Base-by-base conservation (phyloP, 495 filamentous ascomycete genomes). In the Aspergillus panamensis region DNA sequence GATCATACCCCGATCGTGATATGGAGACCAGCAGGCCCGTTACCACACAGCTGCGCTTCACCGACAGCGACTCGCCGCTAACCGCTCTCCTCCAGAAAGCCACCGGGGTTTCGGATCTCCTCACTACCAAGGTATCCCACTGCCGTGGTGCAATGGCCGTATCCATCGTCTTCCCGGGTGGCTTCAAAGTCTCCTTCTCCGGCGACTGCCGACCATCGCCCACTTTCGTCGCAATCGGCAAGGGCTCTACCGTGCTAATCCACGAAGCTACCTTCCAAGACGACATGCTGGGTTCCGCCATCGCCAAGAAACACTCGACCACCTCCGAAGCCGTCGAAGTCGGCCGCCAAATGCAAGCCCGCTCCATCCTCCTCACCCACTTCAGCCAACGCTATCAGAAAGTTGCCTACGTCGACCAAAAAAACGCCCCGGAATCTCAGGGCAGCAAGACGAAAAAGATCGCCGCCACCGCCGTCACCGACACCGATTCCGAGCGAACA, bases 261-360 rank as follows among this genome's bases (percentile, higher is more conserved):
- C 94, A 98, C 76, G 94, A 98, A 79, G 92, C 92, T 57, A 98
- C 94, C 0, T 98, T 98, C 63, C 88, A 93, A 37, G 87, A 96
- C 61, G 88, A 94, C 63, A 78, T 96, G 50, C 40, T 66, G 13
- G 85, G 80, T 4, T 90, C 95, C 50, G 94, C 94, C 10, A 66
- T 80, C 1, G 90, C 89, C 35, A 98, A 98, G 81, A 93, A 87
- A 65, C 94, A 98, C 71, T 88, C 81, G 17, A 98, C 94, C 7
- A 86, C 87, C 37, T 76, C 80, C 14, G 94, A 97, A 72, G 94
- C 94, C 13, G 76, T 98, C 13, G 82, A 78, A 40, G 81, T 97
- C 6, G 95, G 85, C 21, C 79, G 78, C 25, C 71, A 71, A 29
- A 98, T 98, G 95, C 65, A 80, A 13, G 93, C 92, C 1, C 78